A percentile compares a stretch with the other conserved stretches of the same genome.
Conservation (phyloP, 331 rosid species). For the Malus hybrid region DNA sequence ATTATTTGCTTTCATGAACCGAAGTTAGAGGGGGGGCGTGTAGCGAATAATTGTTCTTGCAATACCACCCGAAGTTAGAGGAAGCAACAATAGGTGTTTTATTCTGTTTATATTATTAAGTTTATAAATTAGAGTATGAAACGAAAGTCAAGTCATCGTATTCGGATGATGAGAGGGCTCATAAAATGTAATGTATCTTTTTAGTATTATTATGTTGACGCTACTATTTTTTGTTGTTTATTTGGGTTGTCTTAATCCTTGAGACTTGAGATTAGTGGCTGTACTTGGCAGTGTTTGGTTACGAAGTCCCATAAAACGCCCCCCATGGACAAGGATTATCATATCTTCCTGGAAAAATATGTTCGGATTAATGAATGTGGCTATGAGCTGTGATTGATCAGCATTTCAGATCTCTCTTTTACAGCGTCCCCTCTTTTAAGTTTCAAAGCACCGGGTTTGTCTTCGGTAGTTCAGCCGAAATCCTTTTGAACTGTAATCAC, state of each 20-base stretch:
- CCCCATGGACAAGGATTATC: neutral
- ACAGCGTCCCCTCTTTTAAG: no score
- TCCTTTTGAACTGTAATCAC: no score
- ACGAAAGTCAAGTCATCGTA: neutral
- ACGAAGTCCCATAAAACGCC: neutral
- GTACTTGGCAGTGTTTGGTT: neutral
- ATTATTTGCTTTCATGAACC: neutral
- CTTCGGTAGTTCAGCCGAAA: no score
- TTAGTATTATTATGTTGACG: neutral
- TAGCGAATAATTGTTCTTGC: neutral
- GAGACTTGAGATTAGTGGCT: neutral
- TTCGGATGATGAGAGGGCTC: neutral
- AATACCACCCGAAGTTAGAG: no score
- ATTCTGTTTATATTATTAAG: slow-evolving; percentile 5
- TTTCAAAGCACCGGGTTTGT: no score
- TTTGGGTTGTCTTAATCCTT: neutral
- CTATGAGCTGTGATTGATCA: neutral
- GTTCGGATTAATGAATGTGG: neutral
- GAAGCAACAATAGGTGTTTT: neutral
- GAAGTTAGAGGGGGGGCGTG: neutral
- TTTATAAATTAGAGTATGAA: neutral
- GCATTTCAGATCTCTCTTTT: no score
- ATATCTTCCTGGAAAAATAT: neutral
- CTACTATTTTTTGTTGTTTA: neutral
- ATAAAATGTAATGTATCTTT: neutral